Conservation (phyloP, 345 rosid species). For the Hirschfeldia incana region DNA sequence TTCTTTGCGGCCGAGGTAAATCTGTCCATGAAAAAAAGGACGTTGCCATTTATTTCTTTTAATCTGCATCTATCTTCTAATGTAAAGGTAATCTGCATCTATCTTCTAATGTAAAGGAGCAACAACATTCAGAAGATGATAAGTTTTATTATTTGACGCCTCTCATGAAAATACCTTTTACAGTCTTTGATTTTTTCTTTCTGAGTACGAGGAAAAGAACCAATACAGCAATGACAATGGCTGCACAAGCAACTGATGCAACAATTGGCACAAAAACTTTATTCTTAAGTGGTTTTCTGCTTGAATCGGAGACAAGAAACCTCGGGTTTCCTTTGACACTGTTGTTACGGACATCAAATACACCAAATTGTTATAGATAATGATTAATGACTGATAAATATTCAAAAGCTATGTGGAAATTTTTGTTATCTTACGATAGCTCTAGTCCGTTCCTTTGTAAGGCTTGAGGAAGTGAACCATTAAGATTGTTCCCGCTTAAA, state of each 20-base stretch:
- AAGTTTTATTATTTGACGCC: not conserved
- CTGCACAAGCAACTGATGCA: slow-evolving; percentile 13
- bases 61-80: too few species aligned
- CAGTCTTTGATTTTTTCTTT: not conserved
- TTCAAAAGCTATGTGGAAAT: not conserved
- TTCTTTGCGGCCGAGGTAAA: not conserved
- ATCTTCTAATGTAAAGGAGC: not conserved
- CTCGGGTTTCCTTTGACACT: slow-evolving; percentile 16
- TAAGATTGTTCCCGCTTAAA: slow-evolving; percentile 39
- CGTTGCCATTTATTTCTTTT: not conserved
- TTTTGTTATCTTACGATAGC: slow-evolving; percentile 5
- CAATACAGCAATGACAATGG: not conserved
- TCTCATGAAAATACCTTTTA: not conserved
- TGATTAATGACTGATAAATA: too few species aligned
- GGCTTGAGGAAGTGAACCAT: slow-evolving; percentile 46
- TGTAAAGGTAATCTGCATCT: not conserved
- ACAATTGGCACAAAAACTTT: not conserved
- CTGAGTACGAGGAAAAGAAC: not conserved
- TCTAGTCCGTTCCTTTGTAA: slow-evolving; percentile 1
- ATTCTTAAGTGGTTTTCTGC: not conserved
- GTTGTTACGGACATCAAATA: not conserved
- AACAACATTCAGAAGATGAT: not conserved
- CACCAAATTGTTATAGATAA: not conserved
- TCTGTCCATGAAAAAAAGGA: not conserved
- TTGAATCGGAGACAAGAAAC: not conserved